These are phyloP conservation scores for Lipomyces sp. DNA, from an alignment of 805 yeast species.

Conservation along the genomic window DNA sequence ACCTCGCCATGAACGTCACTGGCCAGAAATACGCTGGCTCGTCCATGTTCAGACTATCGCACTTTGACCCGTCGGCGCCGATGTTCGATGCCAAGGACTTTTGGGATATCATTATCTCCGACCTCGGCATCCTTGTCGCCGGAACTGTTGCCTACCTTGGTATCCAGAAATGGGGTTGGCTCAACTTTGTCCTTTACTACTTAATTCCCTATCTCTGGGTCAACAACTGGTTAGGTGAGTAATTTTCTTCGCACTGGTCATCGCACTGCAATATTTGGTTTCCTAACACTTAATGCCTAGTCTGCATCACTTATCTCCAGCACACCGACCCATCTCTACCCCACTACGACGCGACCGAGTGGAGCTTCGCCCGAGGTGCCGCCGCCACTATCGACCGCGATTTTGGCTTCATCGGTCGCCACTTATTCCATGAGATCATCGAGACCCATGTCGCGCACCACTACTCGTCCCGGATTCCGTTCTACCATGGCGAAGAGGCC, in stretches of 20 bases:
- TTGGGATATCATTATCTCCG: conserved; percentile 72
- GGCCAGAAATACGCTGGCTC: conserved; percentile 67
- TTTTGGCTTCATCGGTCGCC: conserved; percentile 77
- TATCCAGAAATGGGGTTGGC: conserved; percentile 65
- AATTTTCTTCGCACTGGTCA: too few relatives aligned
- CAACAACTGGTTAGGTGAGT: conserved; percentile 84
- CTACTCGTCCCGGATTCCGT: conserved; percentile 81
- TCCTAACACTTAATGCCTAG: conserved; percentile 42
- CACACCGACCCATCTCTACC: conserved; percentile 82
- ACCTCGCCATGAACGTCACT: conserved; percentile 71
- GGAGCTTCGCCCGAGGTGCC: conserved; percentile 85
- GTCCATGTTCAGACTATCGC: conserved; percentile 59
- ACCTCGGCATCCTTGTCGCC: conserved; percentile 62
- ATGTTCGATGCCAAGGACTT: conserved; percentile 74
- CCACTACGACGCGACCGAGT: conserved; percentile 72
- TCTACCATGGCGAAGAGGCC: conserved; percentile 63
- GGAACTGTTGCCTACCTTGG: conserved; percentile 59
- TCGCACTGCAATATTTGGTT: not conserved
- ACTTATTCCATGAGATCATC: conserved; percentile 84
- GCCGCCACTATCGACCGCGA: conserved; percentile 87
- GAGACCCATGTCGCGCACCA: conserved; percentile 92
- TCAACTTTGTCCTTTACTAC: conserved; percentile 70
- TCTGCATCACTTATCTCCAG: conserved; percentile 81
- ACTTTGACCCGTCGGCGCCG: conserved; percentile 75
- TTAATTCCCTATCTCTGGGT: conserved; percentile 76